Evolutionary conservation across 2,329 filamentous ascomycete species (phyloP), one percentile per base, ranked within the genome.

Genomic region (Magnaporthales sp.): DNA sequence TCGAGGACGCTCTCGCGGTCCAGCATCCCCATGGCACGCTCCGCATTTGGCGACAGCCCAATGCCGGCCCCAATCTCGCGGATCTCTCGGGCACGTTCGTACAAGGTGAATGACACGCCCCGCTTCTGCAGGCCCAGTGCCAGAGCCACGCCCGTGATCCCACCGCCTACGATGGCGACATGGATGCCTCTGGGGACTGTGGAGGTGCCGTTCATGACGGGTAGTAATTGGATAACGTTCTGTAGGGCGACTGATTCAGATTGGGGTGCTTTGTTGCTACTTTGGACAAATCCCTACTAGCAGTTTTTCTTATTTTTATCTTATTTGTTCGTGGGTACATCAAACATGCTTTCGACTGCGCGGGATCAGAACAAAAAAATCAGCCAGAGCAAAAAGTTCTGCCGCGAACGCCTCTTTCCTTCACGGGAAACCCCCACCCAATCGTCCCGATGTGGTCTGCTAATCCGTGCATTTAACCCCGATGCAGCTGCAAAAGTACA

Each of bases 51-150:
- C 8, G 77, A 80, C 70, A 84, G 80, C 3, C 80, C 82, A 29
- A 85, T 80, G 8, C 83, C 83, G 0, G 83, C 82, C 0, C 83
- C 83, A 4, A 81, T 80, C 68, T 83, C 81, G 2, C 77, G 74
- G 66, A 82, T 79, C 1, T 72, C 71, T 0, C 74, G 63, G 0
- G 80, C 77, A 6, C 80, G 78, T 70, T 85, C 83, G 69, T 82
- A 85, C 3, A 85, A 67, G 0, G 74, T 80, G 68, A 78, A 81
- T 0, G 75, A 70, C 19, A 84, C 71, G 2, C 73, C 73, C 46
- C 81, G 80, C 1, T 75, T 75, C 56, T 80, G 75, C 0, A 85
- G 77, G 15, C 77, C 82, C 0, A 84, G 74, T 0, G 81, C 81
- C 0, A 85, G 76, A 19, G 79, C 77, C 10, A 84, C 71, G 8